Evolutionary conservation across 106 monocot genomes (phyloP).

Genomic region (Posidonia australis): DNA sequence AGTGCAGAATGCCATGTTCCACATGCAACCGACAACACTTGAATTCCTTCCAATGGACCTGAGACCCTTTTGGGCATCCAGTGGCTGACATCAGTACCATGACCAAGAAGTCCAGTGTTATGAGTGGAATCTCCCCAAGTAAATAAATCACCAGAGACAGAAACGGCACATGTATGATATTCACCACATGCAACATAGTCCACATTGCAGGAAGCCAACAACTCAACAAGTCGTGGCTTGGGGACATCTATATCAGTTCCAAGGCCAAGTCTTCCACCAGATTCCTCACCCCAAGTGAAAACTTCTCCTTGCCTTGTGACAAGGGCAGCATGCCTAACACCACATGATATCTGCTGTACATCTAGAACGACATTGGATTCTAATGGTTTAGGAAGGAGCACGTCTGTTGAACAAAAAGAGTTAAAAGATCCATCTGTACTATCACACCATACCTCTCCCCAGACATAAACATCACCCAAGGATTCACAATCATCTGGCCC

Average conservation of each 20-base stretch:
- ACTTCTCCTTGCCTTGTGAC: conserved; percentile 82
- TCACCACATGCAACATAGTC: conserved; percentile 70
- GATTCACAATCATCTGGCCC: conserved; percentile 78
- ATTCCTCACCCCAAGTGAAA: conserved; percentile 85
- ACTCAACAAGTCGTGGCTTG: conserved; percentile 55
- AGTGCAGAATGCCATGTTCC: conserved; percentile 78
- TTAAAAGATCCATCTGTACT: conserved; percentile 17
- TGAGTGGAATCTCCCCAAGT: conserved; percentile 73
- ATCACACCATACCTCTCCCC: conserved; percentile 74
- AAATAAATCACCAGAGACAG: conserved; percentile 60
- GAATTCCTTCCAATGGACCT: conserved; percentile 55
- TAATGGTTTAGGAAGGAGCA: conserved; percentile 51
- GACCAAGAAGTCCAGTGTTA: conserved; percentile 55
- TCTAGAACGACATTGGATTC: conserved; percentile 77
- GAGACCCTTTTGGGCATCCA: conserved; percentile 72
- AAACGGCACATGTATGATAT: conserved; percentile 68
- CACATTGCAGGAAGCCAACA: conserved; percentile 33
- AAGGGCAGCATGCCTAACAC: conserved; percentile 56
- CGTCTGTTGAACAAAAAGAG: conserved; percentile 27
- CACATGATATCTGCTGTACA: conserved; percentile 68
- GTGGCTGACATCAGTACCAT: conserved; percentile 50
- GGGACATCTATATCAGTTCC: conserved; percentile 46
- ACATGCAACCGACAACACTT: conserved; percentile 50
- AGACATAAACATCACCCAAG: conserved; percentile 74
- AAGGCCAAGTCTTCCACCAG: conserved; percentile 64